Evolutionary conservation across 371 early-diverging fungal genomes (phyloP).

Genomic region (Thermomucor indicae-seudaticae): DNA sequence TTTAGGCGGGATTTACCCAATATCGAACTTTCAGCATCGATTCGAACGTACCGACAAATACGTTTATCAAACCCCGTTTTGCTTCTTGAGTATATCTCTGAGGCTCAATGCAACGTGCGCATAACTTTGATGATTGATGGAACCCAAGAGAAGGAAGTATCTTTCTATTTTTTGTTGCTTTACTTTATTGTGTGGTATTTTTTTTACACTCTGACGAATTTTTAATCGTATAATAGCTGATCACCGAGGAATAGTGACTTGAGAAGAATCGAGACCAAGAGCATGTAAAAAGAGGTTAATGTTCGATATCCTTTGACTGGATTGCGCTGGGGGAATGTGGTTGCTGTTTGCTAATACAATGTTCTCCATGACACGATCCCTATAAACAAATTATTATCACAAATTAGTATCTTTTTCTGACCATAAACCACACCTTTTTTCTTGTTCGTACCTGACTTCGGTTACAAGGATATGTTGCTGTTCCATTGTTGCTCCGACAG

Average conservation of each 20-base stretch:
- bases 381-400: constrained; percentile 1
- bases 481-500: constrained; percentile 88
- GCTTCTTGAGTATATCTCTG: no score
- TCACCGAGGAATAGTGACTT: constrained; percentile 59
- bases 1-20: no score
- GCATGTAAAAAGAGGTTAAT: constrained; percentile 95
- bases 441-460: constrained; percentile 66
- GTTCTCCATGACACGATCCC: constrained; percentile 85
- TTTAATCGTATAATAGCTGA: no score
- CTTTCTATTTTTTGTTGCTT: no score
- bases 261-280: constrained; percentile 89
- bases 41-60: no score
- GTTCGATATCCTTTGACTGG: constrained; percentile 71
- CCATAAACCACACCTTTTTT: neutral
- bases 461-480: constrained; percentile 91
- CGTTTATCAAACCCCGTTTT: no score
- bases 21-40: no score
- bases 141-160: no score
- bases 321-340: constrained; percentile 56
- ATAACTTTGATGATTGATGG: no score
- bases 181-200: no score
- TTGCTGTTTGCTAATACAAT: constrained; percentile 64
- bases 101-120: no score
- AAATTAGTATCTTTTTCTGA: neutral
- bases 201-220: no score